Base-by-base conservation (phyloP, 805 yeast species). In the Yamadazyma paraphyllophila region DNA sequence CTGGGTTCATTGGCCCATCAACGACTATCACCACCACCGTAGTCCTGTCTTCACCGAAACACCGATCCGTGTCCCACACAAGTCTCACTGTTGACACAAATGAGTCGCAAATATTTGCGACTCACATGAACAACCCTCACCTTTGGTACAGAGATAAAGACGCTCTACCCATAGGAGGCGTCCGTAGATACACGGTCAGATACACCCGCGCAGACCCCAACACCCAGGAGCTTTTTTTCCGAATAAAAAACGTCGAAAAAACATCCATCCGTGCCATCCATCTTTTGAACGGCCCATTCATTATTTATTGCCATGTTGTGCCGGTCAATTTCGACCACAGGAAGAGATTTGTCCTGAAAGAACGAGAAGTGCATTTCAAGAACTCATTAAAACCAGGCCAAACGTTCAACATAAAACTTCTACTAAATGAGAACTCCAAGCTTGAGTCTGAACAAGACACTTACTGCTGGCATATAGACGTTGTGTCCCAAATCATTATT, bases 321-420 rank as follows among this genome's bases (percentile, higher is more conserved):
- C 77, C 77, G 6, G 51, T 54, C 49, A 59, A 63, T 42, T 72
- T 65, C 48, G 45, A 63, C 37, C 66, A 62, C 26, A 45, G 41
- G 4, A 29, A 50, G 45, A 41, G 43, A 42, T 69, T 69, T 40
- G 39, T 49, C 17, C 58, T 53, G 20, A 39, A 47, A 13, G 59
- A 60, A 36, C 51, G 54, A 30, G 75, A 71, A 49, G 65, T 71
- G 7, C 57, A 57, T 31, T 72, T 67, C 53, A 59, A 61, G 24
- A 69, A 71, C 49, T 62, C 67, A 34, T 63, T 88, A 15, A 83
- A 82, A 51, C 94, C 96, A 0, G 88, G 85, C 17, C 85, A 82
- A 54, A 71, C 81, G 6, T 85, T 85, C 60, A 76, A 78, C 46
- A 82, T 81, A 2, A 69, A 68, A 46, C 65, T 88, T 20, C 54